A percentile compares a stretch with the other conserved stretches of the same genome.
Conservation (phyloP, 2,329 filamentous ascomycete species). For the Thielaviopsis punctulata region DNA sequence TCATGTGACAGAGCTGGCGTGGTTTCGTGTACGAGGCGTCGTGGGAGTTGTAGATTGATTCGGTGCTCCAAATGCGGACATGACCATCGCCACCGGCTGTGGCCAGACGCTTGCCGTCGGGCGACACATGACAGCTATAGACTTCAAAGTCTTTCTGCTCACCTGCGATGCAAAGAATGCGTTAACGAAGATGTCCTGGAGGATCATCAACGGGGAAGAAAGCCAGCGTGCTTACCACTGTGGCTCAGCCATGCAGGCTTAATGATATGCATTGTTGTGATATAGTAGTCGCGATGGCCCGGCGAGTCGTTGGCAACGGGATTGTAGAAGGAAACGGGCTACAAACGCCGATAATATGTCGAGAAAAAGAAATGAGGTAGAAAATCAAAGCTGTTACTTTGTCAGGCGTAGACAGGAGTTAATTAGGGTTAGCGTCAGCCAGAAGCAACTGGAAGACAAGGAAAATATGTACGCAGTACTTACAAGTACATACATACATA, state of each 20-base stretch:
- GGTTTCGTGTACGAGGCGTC: constrained; percentile 57
- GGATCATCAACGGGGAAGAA: neutral
- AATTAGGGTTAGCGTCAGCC: neutral
- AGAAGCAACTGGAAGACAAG: neutral
- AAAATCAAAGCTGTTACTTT: too few species aligned
- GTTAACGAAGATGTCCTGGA: neutral
- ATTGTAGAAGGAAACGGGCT: too few species aligned
- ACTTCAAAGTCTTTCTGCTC: constrained; percentile 98
- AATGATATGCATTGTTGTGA: constrained; percentile 55
- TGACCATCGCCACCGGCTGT: constrained; percentile 95
- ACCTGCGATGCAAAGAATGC: constrained; percentile 21
- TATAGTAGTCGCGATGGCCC: neutral
- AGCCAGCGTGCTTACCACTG: constrained; percentile 31
- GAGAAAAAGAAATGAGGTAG: too few species aligned
- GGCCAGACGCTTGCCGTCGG: constrained; percentile 78
- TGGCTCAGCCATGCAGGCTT: constrained; percentile 94
- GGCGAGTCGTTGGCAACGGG: neutral
- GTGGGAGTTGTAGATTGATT: constrained; percentile 70
- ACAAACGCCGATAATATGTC: neutral
- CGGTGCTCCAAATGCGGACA: constrained; percentile 94
- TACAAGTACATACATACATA: too few species aligned
- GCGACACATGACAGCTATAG: constrained; percentile 93
- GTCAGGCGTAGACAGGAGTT: too few species aligned
- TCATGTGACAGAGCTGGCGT: constrained; percentile 92
- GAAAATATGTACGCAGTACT: too few species aligned